Percentiles rank a stretch among this genome's conserved stretches.
These are phyloP conservation scores for Trichophaea hybrida DNA, from an alignment of 2,329 filamentous ascomycete genomes.

Conservation along the genomic window DNA sequence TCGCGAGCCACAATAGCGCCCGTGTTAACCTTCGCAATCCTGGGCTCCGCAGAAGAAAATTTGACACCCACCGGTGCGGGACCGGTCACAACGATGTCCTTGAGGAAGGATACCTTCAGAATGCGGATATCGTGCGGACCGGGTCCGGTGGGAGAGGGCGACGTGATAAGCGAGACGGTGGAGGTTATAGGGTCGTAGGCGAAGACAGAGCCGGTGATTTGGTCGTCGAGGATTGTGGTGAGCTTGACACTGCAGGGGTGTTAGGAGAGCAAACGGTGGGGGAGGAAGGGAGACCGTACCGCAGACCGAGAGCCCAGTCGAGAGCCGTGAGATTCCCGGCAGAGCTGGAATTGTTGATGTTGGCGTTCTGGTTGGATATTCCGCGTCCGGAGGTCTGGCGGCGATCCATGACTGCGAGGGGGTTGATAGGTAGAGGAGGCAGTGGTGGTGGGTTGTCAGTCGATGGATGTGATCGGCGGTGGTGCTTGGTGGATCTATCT, in stretches of 20 bases:
- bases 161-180: constrained; percentile 23
- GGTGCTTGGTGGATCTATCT: not conserved
- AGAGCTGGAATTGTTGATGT: not conserved
- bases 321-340: constrained; percentile 10
- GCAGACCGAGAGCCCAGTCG: constrained; percentile 26
- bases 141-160: not conserved
- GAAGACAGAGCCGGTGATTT: constrained; percentile 25
- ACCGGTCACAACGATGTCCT: constrained; percentile 24
- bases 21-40: constrained; percentile 21
- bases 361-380: not conserved
- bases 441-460: not conserved
- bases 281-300: constrained; percentile 12
- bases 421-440: not conserved
- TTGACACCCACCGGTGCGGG: constrained; percentile 2
- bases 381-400: not conserved
- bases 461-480: not conserved
- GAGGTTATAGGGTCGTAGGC: constrained; percentile 27
- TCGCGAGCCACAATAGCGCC: constrained; percentile 18
- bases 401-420: constrained; percentile 1
- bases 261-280: not conserved
- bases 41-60: constrained; percentile 25
- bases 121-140: constrained; percentile 23
- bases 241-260: constrained; percentile 22
- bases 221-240: constrained; percentile 26
- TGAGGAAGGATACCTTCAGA: constrained; percentile 27